Percentiles rank a stretch among this genome's conserved stretches.
phyloP scores from a whole-genome alignment of 1,284 basidiomycete species.

The Malassezia furfur region DNA sequence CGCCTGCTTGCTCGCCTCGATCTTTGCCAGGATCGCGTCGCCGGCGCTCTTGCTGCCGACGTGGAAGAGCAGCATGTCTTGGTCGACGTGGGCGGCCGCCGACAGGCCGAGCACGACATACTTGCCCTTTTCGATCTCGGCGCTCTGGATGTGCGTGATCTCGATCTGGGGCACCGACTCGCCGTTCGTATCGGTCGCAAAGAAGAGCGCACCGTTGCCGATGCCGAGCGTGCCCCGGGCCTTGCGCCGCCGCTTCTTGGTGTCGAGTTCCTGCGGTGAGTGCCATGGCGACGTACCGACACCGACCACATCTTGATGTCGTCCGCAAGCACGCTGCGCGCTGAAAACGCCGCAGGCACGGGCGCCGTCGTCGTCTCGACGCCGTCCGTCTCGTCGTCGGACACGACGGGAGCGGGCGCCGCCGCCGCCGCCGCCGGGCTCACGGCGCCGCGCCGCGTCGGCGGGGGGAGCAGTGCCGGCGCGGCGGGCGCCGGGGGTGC shows the following conservation, averaged over 20 bases:
- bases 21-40: constrained; percentile 35
- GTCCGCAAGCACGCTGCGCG: constrained; percentile 25
- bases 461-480: neutral
- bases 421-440: neutral
- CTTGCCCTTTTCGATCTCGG: constrained; percentile 42
- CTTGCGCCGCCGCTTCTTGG: constrained; percentile 31
- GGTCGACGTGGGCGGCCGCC: constrained; percentile 24
- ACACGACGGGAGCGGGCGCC: neutral
- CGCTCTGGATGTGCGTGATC: constrained; percentile 28
- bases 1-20: constrained; percentile 33
- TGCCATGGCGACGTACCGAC: constrained; percentile 19
- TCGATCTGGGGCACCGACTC: constrained; percentile 41
- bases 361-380: constrained; percentile 18
- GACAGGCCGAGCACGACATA: constrained; percentile 33
- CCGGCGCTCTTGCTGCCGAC: constrained; percentile 38
- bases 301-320: constrained; percentile 48
- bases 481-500: neutral
- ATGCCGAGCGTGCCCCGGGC: constrained; percentile 46
- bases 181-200: constrained; percentile 46
- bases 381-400: constrained; percentile 23
- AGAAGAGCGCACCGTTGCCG: constrained; percentile 45
- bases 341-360: constrained; percentile 25
- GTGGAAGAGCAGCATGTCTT: constrained; percentile 30
- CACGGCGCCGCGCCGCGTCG: neutral
- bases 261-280: constrained; percentile 25